Evolutionary conservation across 345 rosid genomes (phyloP), one percentile per base, ranked within the genome.

Genomic region (Gynandropsis gynandra): DNA sequence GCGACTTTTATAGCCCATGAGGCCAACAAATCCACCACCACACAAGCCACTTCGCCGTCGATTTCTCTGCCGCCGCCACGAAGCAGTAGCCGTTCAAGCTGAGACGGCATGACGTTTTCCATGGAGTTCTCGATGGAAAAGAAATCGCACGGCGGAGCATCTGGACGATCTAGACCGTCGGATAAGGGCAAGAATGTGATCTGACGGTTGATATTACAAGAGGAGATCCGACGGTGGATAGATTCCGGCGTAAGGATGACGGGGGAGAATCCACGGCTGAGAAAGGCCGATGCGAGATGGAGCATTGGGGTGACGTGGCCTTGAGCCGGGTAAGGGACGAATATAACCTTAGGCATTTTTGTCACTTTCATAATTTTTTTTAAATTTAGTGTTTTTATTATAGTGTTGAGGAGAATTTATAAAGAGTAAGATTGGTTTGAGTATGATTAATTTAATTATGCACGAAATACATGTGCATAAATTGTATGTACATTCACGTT

Each of bases 241-340:
- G 72, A 75, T 33, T 81, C 74, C 0, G 85, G 94, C 10, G 64
- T 74, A 42, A 83, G 39, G 12, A 83, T 12, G 3, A 80, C 68
- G 0, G 87, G 79, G 1, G 70, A 18, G 55, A 77, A 87, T 19
- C 85, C 89, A 1, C 24, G 65, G 53, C 46, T 37, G 11, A 61
- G 43, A n/a, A 80, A 57, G 31, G 68, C 72, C 0, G 72, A 73
- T 12, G 80, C 93, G 1, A 87, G 74, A 38, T 75, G 75, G 11
- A 76, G 62, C 83, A 87, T 81, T 49, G 96, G 94, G 19, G 81
- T 78, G 10, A 83, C 83, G 27, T 87, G 94, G 16, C 94, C 89
- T 16, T 79, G 96, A 6, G 94, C 87, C 39, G 96, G 94, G 60
- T 77, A 87, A 45, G 96, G 96, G 54, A 87, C 74, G 62, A 80